Conservation (phyloP, 306 rosid species). For the Trifolium fragiferum region DNA sequence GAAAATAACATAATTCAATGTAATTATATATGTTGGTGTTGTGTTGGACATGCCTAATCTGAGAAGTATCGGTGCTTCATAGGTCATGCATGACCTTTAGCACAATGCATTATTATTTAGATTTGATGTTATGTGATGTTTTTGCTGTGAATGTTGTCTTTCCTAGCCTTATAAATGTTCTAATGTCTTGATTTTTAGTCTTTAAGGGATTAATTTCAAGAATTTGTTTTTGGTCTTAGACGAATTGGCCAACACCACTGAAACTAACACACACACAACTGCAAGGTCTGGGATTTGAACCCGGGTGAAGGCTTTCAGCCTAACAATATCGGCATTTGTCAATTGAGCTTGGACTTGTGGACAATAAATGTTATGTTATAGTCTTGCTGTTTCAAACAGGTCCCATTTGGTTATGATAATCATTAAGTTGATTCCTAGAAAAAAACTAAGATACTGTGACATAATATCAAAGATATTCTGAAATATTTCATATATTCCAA, state of each 20-base stretch:
- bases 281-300: no score
- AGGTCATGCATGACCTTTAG: not conserved
- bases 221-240: no score
- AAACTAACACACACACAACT: no score
- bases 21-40: no score
- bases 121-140: not conserved
- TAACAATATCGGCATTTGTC: no score
- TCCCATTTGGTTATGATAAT: not conserved
- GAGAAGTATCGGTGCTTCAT: no score
- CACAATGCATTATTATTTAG: not conserved
- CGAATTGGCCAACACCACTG: no score
- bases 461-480: not conserved
- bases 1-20: no score
- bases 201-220: not conserved
- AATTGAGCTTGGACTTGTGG: no score
- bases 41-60: no score
- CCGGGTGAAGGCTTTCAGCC: no score
- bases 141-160: conserved; percentile 18
- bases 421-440: no score
- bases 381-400: not conserved
- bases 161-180: not conserved
- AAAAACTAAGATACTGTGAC: not conserved
- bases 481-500: not conserved
- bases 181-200: not conserved
- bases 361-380: not conserved